Conservation (phyloP, 371 early-diverging fungal species). For the Vairimorpha necatrix region DNA sequence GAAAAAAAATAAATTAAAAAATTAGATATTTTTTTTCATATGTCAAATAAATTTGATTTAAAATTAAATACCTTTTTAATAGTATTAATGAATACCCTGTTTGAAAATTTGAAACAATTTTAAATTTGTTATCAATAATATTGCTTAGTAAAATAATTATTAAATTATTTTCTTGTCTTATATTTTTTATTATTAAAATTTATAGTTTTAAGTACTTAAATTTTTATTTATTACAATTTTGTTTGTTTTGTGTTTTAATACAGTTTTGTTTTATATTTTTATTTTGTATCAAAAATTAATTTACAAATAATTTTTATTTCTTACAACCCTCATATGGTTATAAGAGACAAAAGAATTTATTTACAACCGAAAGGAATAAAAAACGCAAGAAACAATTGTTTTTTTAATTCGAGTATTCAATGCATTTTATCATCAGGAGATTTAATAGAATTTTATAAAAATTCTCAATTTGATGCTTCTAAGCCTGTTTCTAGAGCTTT, state of each 20-base stretch:
- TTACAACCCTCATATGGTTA: slow-evolving; percentile 39
- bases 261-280: not conserved
- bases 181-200: no score
- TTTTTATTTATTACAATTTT: not conserved
- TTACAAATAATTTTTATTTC: no score
- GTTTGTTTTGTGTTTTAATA: not conserved
- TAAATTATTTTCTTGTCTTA: no score
- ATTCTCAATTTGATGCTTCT: slow-evolving; percentile 18
- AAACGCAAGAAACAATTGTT: slow-evolving; percentile 59
- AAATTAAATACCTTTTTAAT: no score
- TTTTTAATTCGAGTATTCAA: slow-evolving; percentile 61
- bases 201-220: not conserved
- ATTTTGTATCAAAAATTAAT: no score
- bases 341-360: slow-evolving; percentile 12
- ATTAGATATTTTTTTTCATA: no score
- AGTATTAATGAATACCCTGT: no score
- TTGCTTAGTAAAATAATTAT: no score
- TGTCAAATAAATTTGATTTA: no score
- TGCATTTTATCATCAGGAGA: slow-evolving; percentile 39
- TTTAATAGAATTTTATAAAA: slow-evolving; percentile 35
- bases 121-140: no score
- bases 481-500: slow-evolving; percentile 46
- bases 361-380: slow-evolving; percentile 44
- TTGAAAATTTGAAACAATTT: no score
- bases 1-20: no score